Percentiles rank a stretch among this genome's conserved stretches.
phyloP scores from a whole-genome alignment of 345 rosid genomes.

The Dovyalis caffra region DNA sequence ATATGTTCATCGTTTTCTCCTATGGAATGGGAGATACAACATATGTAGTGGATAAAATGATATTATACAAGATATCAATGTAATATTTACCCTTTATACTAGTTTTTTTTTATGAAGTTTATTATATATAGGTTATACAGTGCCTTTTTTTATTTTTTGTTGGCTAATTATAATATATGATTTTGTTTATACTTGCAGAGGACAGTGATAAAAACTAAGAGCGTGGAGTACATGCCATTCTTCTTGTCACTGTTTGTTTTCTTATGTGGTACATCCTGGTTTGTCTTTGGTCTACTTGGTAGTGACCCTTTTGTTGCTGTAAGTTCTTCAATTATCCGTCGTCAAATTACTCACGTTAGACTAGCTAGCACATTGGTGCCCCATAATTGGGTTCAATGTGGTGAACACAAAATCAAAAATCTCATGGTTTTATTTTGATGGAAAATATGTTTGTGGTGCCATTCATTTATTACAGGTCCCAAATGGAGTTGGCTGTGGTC shows the following conservation, averaged over 20 bases:
- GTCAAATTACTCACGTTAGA: not conserved
- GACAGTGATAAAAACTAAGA: constrained; percentile 81
- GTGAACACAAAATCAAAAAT: not conserved
- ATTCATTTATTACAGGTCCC: constrained; percentile 51
- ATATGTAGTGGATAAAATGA: not conserved
- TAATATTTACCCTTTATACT: too few relatives aligned
- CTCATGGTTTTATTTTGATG: not conserved
- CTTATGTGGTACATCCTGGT: constrained; percentile 97
- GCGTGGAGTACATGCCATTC: constrained; percentile 98
- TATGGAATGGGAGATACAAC: not conserved
- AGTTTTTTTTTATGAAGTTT: too few relatives aligned
- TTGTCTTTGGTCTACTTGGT: constrained; percentile 82
- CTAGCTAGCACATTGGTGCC: not conserved
- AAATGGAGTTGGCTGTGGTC: constrained; percentile 81
- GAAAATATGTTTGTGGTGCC: not conserved
- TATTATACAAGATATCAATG: not conserved
- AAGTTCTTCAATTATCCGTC: constrained; percentile 18
- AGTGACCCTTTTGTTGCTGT: constrained; percentile 80
- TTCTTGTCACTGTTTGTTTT: constrained; percentile 87
- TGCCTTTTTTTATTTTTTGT: not conserved
- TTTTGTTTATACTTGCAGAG: constrained; percentile 43
- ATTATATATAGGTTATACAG: not conserved
- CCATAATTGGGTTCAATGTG: not conserved
- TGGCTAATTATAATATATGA: not conserved
- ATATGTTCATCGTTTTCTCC: not conserved